Conservation (phyloP, 495 filamentous ascomycete species). For the Aspergillus conjunctus region DNA sequence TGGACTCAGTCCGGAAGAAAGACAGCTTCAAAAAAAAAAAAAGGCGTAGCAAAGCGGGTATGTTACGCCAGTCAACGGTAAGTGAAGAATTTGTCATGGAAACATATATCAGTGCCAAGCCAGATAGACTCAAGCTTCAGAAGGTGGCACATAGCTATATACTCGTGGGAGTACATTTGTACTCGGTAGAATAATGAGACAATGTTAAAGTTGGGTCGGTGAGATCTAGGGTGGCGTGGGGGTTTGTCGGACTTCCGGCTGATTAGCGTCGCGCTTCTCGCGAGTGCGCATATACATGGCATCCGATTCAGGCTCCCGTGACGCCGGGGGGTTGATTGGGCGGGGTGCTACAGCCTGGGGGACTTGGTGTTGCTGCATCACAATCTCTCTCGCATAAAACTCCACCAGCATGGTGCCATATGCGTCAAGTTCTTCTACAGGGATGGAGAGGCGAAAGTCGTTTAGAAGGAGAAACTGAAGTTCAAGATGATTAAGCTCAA, state of each 20-base stretch:
- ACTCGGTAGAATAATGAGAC: not conserved
- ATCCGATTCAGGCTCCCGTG: constrained; percentile 32
- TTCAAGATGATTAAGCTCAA: constrained; percentile 95
- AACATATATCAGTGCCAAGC: constrained; percentile 14
- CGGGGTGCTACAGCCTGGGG: constrained; percentile 30
- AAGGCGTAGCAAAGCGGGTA: constrained; percentile 20
- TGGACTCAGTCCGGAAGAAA: too few relatives aligned
- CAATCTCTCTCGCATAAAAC: constrained; percentile 92
- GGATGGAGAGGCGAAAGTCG: constrained; percentile 92
- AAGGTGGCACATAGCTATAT: constrained; percentile 1
- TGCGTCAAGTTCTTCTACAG: constrained; percentile 93
- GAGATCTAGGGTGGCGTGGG: constrained; percentile 44
- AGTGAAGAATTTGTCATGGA: constrained; percentile 15
- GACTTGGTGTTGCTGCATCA: constrained; percentile 61
- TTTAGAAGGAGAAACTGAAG: constrained; percentile 96
- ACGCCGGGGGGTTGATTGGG: constrained; percentile 22
- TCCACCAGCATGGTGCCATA: constrained; percentile 99
- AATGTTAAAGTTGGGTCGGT: not conserved
- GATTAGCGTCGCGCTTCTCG: constrained; percentile 34
- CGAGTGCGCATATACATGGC: constrained; percentile 46
- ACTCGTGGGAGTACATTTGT: not conserved
- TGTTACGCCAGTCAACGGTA: constrained; percentile 24
- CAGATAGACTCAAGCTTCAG: not conserved
- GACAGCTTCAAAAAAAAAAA: constrained; percentile 10
- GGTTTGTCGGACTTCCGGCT: constrained; percentile 38